Evolutionary conservation across 2,329 filamentous ascomycete species (phyloP).

Genomic region (Botrytis pseudocinerea): DNA sequence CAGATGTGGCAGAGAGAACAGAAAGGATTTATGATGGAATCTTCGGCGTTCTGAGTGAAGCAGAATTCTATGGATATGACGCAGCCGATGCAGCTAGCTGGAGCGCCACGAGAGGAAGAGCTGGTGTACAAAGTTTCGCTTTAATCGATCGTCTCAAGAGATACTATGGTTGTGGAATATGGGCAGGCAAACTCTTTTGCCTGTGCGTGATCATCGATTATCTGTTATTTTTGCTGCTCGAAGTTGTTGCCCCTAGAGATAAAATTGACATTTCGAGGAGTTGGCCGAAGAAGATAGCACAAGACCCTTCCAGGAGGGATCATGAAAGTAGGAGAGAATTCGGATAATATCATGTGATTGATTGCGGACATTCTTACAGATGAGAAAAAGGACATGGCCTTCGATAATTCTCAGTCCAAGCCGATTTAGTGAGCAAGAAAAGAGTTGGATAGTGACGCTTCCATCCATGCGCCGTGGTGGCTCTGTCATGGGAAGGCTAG

Average conservation of each 20-base stretch:
- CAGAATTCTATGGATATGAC: conserved; percentile 85
- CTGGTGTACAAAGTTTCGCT: conserved; percentile 79
- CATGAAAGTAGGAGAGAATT: conserved; percentile 10
- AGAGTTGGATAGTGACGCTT: background rate
- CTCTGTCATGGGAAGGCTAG: background rate
- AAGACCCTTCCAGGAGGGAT: conserved; percentile 15
- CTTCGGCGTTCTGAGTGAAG: conserved; percentile 78
- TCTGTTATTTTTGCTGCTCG: conserved; percentile 81
- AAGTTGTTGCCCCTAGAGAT: conserved; percentile 81
- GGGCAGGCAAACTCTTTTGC: conserved; percentile 97
- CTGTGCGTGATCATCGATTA: conserved; percentile 94
- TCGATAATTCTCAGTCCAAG: background rate
- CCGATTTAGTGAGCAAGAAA: background rate
- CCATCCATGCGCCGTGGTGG: background rate
- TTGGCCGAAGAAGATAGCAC: conserved; percentile 75
- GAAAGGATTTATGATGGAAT: conserved; percentile 96
- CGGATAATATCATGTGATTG: background rate
- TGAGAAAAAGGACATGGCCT: background rate
- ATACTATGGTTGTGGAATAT: conserved; percentile 97
- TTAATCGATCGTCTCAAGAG: conserved; percentile 92
- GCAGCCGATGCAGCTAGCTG: conserved; percentile 60
- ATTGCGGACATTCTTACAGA: background rate
- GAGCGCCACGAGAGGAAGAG: conserved; percentile 69
- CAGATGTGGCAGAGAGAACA: conserved; percentile 88
- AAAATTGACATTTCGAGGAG: conserved; percentile 86